phyloP scores from a whole-genome alignment of 192 early-diverging fungal genomes.

The Coemansia sp. region DNA sequence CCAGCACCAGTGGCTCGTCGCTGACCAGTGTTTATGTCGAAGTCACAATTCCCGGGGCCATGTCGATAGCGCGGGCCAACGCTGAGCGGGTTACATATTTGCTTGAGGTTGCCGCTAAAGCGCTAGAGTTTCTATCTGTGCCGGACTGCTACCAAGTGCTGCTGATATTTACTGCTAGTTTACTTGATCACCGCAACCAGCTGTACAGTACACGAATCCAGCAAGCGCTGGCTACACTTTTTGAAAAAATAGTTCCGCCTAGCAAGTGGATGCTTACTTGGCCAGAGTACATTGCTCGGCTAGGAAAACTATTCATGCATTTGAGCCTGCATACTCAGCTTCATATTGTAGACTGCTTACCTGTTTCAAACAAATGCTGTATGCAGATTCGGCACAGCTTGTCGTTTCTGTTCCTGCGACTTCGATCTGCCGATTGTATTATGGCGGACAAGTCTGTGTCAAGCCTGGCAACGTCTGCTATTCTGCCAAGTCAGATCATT shows the following conservation, averaged over 20 bases:
- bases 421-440: not conserved
- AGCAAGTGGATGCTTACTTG: slow-evolving; percentile 35
- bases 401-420: slow-evolving; percentile 27
- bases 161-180: slow-evolving; percentile 1
- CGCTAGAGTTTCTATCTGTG: slow-evolving; percentile 12
- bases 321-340: too few relatives aligned
- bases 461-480: slow-evolving; percentile 10
- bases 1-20: not conserved
- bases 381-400: slow-evolving; percentile 36
- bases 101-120: slow-evolving; percentile 15
- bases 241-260: slow-evolving; percentile 18
- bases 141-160: slow-evolving; percentile 17
- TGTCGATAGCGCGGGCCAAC: not conserved
- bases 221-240: slow-evolving; percentile 13
- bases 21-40: slow-evolving; percentile 8
- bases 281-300: slow-evolving; percentile 15
- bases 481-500: slow-evolving; percentile 28
- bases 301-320: slow-evolving; percentile 10
- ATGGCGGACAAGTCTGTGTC: slow-evolving; percentile 2
- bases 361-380: slow-evolving; percentile 25
- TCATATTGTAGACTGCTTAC: slow-evolving; percentile 17
- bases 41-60: not conserved
- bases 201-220: slow-evolving; percentile 15
- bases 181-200: slow-evolving; percentile 24
- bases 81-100: slow-evolving; percentile 21